These are phyloP conservation scores for Auxenochlorella protothecoides DNA, from an alignment of 139 green algal genomes.

Conservation along the genomic window DNA sequence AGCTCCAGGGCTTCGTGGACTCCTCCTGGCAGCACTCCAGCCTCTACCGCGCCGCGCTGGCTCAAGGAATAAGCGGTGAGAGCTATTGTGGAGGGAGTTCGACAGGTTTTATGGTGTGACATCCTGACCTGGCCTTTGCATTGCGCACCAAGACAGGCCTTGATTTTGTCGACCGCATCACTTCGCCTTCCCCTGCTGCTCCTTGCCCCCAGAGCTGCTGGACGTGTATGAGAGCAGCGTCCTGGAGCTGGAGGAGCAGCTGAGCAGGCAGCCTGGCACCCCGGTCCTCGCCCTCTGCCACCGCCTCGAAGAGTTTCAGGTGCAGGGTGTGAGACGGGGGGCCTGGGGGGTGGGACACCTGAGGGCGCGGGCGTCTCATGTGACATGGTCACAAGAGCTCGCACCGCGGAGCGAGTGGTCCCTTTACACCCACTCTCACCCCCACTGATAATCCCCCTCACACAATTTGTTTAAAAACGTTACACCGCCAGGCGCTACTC, in stretches of 20 bases:
- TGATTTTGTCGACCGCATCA: too few species aligned
- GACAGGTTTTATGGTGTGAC: neutral
- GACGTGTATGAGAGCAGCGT: slow-evolving; percentile 62
- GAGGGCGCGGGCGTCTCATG: too few species aligned
- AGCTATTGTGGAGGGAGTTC: neutral
- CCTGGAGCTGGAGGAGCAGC: slow-evolving; percentile 51
- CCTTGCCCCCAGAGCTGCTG: slow-evolving; percentile 54
- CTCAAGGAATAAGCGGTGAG: slow-evolving; percentile 33
- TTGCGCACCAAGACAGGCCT: neutral
- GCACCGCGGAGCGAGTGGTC: too few species aligned
- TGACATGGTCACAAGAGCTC: too few species aligned
- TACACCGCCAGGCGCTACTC: slow-evolving; percentile 45
- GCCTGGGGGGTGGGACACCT: too few species aligned
- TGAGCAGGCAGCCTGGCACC: slow-evolving; percentile 16
- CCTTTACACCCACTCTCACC: too few species aligned
- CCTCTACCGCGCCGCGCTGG: slow-evolving; percentile 56
- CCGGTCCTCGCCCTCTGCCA: slow-evolving; percentile 49
- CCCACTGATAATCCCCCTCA: too few species aligned
- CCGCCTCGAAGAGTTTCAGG: slow-evolving; percentile 49
- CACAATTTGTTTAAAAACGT: neutral
- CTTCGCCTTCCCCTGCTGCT: too few species aligned
- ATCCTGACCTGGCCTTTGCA: neutral
- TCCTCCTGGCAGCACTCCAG: slow-evolving; percentile 16
- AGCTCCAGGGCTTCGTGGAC: slow-evolving; percentile 53
- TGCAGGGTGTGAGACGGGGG: too few species aligned